These are phyloP conservation scores for Eimeria zaria DNA, from an alignment of 169 alveolate genomes.

Conservation along the genomic window DNA sequence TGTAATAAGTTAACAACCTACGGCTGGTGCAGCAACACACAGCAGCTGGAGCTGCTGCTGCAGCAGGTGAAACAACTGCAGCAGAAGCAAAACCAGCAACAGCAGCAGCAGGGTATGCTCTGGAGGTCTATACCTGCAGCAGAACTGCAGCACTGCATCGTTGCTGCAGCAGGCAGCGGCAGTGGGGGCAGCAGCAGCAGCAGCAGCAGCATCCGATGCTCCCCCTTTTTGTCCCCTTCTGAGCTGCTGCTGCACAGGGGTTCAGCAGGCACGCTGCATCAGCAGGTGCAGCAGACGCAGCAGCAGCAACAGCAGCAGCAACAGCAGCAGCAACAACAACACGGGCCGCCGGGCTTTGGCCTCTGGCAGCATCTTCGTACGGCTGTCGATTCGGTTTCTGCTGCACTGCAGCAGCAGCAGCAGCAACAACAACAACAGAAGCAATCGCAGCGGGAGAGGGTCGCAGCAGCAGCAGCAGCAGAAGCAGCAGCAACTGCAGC, in stretches of 20 bases:
- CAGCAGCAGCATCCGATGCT: not conserved
- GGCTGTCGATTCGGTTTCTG: not conserved
- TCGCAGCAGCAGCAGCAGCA: not conserved
- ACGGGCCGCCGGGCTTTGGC: not conserved
- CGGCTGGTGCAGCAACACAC: not conserved
- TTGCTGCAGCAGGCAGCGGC: constrained; percentile 10
- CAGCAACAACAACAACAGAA: constrained; percentile 1
- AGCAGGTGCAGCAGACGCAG: constrained; percentile 34
- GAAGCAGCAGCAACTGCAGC: constrained; percentile 17
- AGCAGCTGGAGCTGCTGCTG: constrained; percentile 19
- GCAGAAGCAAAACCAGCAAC: not conserved
- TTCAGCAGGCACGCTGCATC: not conserved
- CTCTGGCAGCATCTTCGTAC: not conserved
- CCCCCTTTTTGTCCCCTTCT: not conserved
- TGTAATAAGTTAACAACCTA: not conserved
- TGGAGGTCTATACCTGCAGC: not conserved
- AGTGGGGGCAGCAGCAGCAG: constrained; percentile 12
- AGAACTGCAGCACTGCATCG: not conserved
- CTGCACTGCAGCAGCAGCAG: constrained; percentile 20
- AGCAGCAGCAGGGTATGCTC: not conserved
- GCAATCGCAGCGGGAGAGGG: not conserved
- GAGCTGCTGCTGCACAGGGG: constrained; percentile 26
- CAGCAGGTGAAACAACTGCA: not conserved
- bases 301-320: constrained; percentile 32
- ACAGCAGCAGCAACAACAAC: constrained; percentile 50